phyloP scores from a whole-genome alignment of 495 filamentous ascomycete genomes.

The Bacidia rubella region DNA sequence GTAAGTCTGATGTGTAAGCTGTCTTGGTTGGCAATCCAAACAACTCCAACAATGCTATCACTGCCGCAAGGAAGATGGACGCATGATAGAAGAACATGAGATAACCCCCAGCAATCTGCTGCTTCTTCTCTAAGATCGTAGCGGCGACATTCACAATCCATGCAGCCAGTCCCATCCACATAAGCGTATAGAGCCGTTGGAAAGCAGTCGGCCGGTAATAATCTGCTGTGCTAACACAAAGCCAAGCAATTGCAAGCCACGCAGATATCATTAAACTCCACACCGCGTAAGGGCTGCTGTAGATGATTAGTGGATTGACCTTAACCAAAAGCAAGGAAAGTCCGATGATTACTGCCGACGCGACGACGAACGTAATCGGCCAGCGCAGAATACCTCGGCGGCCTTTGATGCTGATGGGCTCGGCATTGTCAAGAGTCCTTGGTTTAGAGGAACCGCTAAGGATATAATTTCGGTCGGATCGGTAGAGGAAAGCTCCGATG shows the following conservation, averaged over 20 bases:
- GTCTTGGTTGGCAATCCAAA: slow-evolving; percentile 62
- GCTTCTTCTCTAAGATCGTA: slow-evolving; percentile 59
- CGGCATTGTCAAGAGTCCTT: slow-evolving; percentile 41
- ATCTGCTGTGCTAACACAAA: slow-evolving; percentile 68
- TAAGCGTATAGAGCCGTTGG: slow-evolving; percentile 61
- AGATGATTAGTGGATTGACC: slow-evolving; percentile 75
- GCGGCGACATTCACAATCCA: slow-evolving; percentile 61
- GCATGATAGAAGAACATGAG: slow-evolving; percentile 70
- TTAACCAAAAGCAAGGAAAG: slow-evolving; percentile 64
- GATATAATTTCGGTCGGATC: slow-evolving; percentile 67
- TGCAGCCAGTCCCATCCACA: slow-evolving; percentile 67
- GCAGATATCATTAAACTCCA: slow-evolving; percentile 75
- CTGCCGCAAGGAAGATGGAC: slow-evolving; percentile 57
- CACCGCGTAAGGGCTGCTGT: slow-evolving; percentile 74
- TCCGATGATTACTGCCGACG: slow-evolving; percentile 56
- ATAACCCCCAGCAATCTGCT: slow-evolving; percentile 64
- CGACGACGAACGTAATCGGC: slow-evolving; percentile 58
- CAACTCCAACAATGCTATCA: slow-evolving; percentile 63
- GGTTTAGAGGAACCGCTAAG: slow-evolving; percentile 50
- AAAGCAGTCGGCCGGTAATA: slow-evolving; percentile 76
- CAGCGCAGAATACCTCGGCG: slow-evolving; percentile 74
- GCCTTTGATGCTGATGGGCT: slow-evolving; percentile 53
- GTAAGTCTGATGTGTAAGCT: slow-evolving; percentile 41
- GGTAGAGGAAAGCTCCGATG: slow-evolving; percentile 51
- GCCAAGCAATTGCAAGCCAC: slow-evolving; percentile 73